Base-by-base conservation (phyloP, 2,329 filamentous ascomycete species). In the Dothidotthia symphoricarpi region DNA sequence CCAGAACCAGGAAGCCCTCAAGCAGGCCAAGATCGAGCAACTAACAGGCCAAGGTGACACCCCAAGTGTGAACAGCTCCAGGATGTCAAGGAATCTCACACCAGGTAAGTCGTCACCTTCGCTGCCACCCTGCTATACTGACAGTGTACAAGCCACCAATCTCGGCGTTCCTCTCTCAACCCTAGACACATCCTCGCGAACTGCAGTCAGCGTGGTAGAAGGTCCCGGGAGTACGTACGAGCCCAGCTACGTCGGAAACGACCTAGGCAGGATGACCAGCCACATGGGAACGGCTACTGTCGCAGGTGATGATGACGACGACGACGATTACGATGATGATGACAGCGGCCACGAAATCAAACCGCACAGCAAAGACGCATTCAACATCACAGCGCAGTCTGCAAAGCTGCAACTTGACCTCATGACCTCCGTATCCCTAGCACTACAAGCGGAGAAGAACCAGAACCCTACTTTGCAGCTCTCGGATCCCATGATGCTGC, bases 341-440 rank as follows among this genome's bases (percentile, higher is more conserved):
- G 84, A 80, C 24, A 95, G 88, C 55, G 85, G 84, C 36, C 83
- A 80, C 41, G 87, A 94, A 47, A 72, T 82, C 24, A 81, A 74
- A 22, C 79, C 84, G 1, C 81, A 82, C 24, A 90, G 81, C 59
- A 95, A 95, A 61, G 93, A 98, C 64, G 90, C 93, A 1, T 90
- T 97, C 68, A 91, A 91, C 63, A 97, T 98, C 58, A 96, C 91
- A 3, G 93, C 93, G 0, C 91, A 97, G 64, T 97, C 93, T 11
- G 89, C 89, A 9, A 91, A 86, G 62, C 70, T 97, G 22, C 93
- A 98, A 66, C 79, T 98, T 4, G 91, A 97, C 59, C 85, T 95
- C 28, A 80, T 98, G 51, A 82, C 85, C 6, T 84, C 87, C 53
- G 88, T 98, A 16, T 88, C 89, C 40, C 73, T 81, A n/a, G 90